A percentile compares a stretch with the other conserved stretches of the same genome.
Conservation (phyloP, 2,329 filamentous ascomycete species). For the Thielaviopsis populi region DNA sequence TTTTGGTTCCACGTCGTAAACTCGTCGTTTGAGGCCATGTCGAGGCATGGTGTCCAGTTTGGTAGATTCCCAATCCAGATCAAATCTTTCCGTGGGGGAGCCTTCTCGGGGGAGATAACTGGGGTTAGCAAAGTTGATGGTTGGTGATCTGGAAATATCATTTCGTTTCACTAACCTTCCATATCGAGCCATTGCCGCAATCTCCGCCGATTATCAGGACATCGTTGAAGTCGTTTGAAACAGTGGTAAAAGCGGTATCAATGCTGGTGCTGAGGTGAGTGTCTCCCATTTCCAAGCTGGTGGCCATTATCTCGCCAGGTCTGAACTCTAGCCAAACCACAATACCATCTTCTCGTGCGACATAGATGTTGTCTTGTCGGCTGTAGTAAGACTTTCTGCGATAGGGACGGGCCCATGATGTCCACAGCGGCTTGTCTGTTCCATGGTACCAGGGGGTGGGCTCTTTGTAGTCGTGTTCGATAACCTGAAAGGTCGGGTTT, state of each 20-base stretch:
- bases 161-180: constrained; percentile 38
- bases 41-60: constrained; percentile 47
- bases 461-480: constrained; percentile 28
- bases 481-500: constrained; percentile 32
- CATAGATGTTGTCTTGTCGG: constrained; percentile 62
- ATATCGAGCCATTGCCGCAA: constrained; percentile 62
- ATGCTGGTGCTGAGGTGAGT: constrained; percentile 43
- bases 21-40: constrained; percentile 35
- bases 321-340: constrained; percentile 59
- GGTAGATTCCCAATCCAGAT: constrained; percentile 35
- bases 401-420: constrained; percentile 66
- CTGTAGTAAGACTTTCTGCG: constrained; percentile 48
- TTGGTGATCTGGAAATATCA: constrained; percentile 4
- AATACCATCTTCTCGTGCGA: constrained; percentile 76
- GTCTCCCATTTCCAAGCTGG: constrained; percentile 21
- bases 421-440: constrained; percentile 49
- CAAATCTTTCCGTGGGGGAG: constrained; percentile 39
- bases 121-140: neutral
- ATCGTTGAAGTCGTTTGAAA: constrained; percentile 54
- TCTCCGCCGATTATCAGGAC: constrained; percentile 68
- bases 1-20: constrained; percentile 23
- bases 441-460: constrained; percentile 35
- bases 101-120: constrained; percentile 23
- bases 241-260: constrained; percentile 64
- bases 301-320: constrained; percentile 31